These are phyloP conservation scores for Neospora caninum DNA, from an alignment of 169 alveolate genomes.

Conservation along the genomic window DNA sequence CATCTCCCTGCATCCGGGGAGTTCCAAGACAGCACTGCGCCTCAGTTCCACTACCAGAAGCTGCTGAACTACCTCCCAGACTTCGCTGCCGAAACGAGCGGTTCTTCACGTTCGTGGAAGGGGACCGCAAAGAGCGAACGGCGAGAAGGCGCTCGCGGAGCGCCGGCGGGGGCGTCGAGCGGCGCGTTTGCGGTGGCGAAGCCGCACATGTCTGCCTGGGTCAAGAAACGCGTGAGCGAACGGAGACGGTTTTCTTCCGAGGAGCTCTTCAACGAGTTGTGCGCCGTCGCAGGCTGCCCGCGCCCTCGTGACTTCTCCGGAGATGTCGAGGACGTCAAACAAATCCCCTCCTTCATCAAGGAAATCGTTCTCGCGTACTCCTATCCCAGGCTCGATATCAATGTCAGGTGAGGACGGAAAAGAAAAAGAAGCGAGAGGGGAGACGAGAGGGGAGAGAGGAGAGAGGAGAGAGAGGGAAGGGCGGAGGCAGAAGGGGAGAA, in stretches of 20 bases:
- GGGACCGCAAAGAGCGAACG: conserved; percentile 16
- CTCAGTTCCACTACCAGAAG: neutral
- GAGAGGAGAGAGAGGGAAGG: neutral
- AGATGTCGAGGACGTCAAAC: neutral
- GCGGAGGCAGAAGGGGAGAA: neutral
- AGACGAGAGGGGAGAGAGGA: neutral
- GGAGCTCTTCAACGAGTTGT: neutral
- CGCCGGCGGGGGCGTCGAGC: neutral
- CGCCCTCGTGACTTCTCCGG: neutral
- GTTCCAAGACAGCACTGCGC: neutral
- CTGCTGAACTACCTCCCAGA: conserved; percentile 39
- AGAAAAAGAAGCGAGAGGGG: neutral
- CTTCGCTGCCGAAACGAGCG: neutral
- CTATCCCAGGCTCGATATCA: conserved; percentile 83
- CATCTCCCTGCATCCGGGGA: neutral
- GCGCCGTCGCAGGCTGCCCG: conserved; percentile 5
- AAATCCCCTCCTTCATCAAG: conserved; percentile 40
- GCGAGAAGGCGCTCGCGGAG: conserved; percentile 19
- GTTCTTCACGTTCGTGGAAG: neutral
- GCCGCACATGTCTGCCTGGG: neutral
- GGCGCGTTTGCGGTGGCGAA: neutral
- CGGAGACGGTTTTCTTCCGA: neutral
- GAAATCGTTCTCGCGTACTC: conserved; percentile 82
- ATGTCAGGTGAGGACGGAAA: conserved; percentile 72
- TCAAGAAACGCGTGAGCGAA: neutral